These are phyloP conservation scores for Maudiozyma turicensis DNA, from an alignment of 805 yeast genomes.

Conservation along the genomic window DNA sequence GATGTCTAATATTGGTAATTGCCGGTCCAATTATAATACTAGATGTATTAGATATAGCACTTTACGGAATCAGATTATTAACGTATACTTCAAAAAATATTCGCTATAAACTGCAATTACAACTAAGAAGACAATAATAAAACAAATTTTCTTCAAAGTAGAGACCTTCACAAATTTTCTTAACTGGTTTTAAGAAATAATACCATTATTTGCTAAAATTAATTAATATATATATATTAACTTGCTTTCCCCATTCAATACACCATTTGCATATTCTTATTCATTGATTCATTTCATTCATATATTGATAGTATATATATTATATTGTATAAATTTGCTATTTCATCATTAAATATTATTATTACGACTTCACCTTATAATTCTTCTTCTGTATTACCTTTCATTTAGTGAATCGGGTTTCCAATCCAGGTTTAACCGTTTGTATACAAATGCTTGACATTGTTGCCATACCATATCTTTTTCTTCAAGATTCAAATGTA, in stretches of 20 bases:
- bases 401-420: conserved; percentile 29
- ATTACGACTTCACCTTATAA: too few species aligned
- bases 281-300: too few species aligned
- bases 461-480: conserved; percentile 50
- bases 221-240: too few species aligned
- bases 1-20: neutral
- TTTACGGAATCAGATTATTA: neutral
- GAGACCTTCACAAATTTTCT: too few species aligned
- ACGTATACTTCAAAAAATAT: neutral
- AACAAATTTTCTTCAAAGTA: too few species aligned
- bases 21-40: neutral
- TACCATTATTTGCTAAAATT: too few species aligned
- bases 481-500: conserved; percentile 37
- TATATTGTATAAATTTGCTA: neutral
- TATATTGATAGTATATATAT: too few species aligned
- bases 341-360: neutral
- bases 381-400: neutral
- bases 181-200: too few species aligned
- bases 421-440: conserved; percentile 49
- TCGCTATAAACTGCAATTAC: neutral
- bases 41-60: neutral
- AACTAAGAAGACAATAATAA: neutral
- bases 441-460: conserved; percentile 46
- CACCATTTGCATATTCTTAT: too few species aligned
- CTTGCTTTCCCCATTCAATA: too few species aligned